Evolutionary conservation across 2,329 filamentous ascomycete genomes (phyloP).

Genomic region (Penicillium expansum): DNA sequence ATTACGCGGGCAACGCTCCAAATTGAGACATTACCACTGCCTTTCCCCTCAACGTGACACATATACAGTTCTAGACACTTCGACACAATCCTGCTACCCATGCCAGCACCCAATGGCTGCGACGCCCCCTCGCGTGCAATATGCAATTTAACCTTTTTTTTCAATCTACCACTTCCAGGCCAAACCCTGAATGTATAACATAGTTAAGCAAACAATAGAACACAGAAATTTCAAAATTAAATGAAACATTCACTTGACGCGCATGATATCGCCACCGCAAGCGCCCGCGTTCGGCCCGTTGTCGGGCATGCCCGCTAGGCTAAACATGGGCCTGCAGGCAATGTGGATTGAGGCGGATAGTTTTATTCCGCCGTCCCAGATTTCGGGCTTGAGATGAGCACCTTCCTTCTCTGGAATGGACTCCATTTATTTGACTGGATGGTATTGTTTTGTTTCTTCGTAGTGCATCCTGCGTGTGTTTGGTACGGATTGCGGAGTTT

Average conservation of each 20-base stretch:
- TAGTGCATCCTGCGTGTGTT: not conserved
- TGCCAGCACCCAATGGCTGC: not conserved
- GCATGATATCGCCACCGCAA: slow-evolving; percentile 16
- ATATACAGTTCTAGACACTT: slow-evolving; percentile 5
- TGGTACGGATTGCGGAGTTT: not conserved
- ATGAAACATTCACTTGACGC: slow-evolving; percentile 4
- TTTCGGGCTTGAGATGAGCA: slow-evolving; percentile 9
- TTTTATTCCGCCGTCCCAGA: slow-evolving; percentile 15
- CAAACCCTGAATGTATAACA: not conserved
- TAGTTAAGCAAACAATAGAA: not conserved
- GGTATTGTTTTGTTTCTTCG: slow-evolving; percentile 3
- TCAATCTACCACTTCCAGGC: not conserved
- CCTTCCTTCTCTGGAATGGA: slow-evolving; percentile 21
- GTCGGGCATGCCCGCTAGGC: slow-evolving; percentile 28
- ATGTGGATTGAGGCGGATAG: slow-evolving; percentile 15
- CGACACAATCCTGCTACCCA: not conserved
- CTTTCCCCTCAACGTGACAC: slow-evolving; percentile 4
- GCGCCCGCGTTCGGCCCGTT: slow-evolving; percentile 28
- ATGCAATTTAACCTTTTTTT: slow-evolving; percentile 3
- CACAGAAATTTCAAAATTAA: not conserved
- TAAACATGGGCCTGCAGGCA: slow-evolving; percentile 10
- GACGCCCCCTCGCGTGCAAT: not conserved
- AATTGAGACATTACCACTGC: slow-evolving; percentile 1
- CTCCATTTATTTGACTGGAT: slow-evolving; percentile 10
- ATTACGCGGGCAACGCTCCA: not conserved